A percentile compares a stretch with the other conserved stretches of the same genome.
phyloP scores from a whole-genome alignment of 208 protist species.

The Acanthamoeba triangularis region DNA sequence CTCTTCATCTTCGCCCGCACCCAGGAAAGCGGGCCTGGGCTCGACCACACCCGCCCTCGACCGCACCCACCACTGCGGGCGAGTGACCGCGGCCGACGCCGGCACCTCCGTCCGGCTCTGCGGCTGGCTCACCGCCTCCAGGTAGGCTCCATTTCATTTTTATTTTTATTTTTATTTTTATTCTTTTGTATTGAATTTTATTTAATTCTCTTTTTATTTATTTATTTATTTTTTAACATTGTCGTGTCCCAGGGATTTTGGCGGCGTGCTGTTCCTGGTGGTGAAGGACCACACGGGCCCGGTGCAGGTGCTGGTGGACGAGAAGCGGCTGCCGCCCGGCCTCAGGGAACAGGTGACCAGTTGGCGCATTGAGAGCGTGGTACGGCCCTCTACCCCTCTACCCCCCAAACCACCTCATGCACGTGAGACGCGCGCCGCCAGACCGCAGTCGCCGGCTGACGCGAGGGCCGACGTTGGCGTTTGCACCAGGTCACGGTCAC shows the following conservation, averaged over 20 bases:
- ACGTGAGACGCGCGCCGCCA: no score
- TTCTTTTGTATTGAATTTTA: no score
- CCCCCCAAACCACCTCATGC: no score
- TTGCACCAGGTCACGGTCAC: not conserved
- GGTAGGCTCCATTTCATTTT: not conserved
- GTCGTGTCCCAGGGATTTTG: not conserved
- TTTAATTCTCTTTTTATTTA: no score
- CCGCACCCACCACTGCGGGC: slow-evolving; percentile 64
- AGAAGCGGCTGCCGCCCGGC: not conserved
- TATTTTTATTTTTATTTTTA: not conserved
- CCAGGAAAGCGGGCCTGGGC: not conserved
- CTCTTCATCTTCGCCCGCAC: not conserved
- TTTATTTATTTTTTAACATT: not conserved
- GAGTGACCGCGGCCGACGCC: not conserved
- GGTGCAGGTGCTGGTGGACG: slow-evolving; percentile 67
- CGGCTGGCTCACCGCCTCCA: slow-evolving; percentile 51
- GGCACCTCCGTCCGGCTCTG: slow-evolving; percentile 32
- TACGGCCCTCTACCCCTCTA: not conserved
- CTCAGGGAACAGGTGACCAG: not conserved
- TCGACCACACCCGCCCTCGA: not conserved
- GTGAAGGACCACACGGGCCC: slow-evolving; percentile 48
- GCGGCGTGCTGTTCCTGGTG: slow-evolving; percentile 50
- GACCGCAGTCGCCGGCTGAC: no score
- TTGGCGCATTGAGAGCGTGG: slow-evolving; percentile 34
- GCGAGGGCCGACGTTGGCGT: no score